These are phyloP conservation scores for Metschnikowia anglica DNA, from an alignment of 805 yeast species.

Conservation along the genomic window DNA sequence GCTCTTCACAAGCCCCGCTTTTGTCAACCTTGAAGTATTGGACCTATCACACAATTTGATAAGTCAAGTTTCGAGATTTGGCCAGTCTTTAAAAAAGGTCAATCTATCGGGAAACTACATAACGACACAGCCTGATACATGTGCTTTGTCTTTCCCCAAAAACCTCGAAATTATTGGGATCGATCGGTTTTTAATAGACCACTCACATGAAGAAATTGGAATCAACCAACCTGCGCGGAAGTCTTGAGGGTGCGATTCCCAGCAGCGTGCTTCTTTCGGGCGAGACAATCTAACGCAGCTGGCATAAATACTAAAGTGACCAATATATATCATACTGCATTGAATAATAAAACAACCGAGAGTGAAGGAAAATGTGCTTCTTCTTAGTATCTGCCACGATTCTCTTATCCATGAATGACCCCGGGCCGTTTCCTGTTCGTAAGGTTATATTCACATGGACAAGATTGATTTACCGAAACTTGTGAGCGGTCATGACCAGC, in stretches of 20 bases:
- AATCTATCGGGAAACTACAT: constrained; percentile 26
- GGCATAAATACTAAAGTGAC: too few species aligned
- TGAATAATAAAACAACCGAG: background rate
- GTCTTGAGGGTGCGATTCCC: background rate
- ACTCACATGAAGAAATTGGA: background rate
- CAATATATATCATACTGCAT: background rate
- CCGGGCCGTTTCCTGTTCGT: too few species aligned
- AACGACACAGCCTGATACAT: background rate
- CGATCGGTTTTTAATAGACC: background rate
- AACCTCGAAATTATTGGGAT: constrained; percentile 8
- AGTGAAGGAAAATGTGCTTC: too few species aligned
- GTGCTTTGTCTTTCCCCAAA: background rate
- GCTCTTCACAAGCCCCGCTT: constrained; percentile 11
- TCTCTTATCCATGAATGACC: too few species aligned
- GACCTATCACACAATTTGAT: constrained; percentile 29
- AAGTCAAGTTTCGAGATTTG: constrained; percentile 18
- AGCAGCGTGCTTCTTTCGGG: background rate
- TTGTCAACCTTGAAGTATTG: constrained; percentile 18
- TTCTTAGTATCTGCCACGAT: too few species aligned
- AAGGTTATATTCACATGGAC: background rate
- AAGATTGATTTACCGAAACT: background rate
- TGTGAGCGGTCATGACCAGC: too few species aligned
- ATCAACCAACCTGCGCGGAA: background rate
- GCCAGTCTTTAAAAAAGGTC: constrained; percentile 15
- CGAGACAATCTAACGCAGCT: too few species aligned